Evolutionary conservation across 441 rosid species (phyloP), one percentile per base, ranked within the genome.

Genomic region (Syzygium malaccense): DNA sequence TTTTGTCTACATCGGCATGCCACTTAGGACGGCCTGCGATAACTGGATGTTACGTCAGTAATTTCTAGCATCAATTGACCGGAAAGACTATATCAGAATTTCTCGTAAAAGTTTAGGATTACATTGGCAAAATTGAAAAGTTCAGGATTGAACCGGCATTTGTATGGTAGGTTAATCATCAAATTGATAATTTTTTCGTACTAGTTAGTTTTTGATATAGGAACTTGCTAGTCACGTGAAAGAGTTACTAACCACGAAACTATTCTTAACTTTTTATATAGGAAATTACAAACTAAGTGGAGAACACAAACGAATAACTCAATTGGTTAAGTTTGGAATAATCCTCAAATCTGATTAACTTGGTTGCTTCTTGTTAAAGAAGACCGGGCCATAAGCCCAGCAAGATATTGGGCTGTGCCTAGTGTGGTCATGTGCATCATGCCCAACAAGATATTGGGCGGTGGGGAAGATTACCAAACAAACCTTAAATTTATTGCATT

Each of bases 401-500:
- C 48, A 45, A 45, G 48, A 45, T 45, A 45, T 0, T 45, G 48
- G 48, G 48, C 48, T 45, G 48, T 45, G 48, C 48, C 48, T 45
- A 45, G 48, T 45, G 48, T 45, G 48, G 48, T 45, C 48, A 45
- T 45, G 48, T 45, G 48, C 48, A 7, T 45, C 48, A 45, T 45
- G 48, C 48, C 48, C 48, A 45, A 7, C 48, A 45, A 45, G 48
- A 45, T 45, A 45, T 45, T 45, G 48, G 48, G 48, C 9, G 7
- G 48, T 45, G 48, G 48, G 48, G 9, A 45, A 45, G 2, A 45
- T 45, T 45, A 45, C 48, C 9, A 7, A 58, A 10, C 4, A 58
- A 26, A 5, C 0, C 30, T 0, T 58, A 0, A 58, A 58, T 0
- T 45, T 58, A 58, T 58, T 11, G 7, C 5, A 8, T 0, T 58